Conservation (phyloP, 768 basidiomycete genomes). For the Clavaria fumosa region DNA sequence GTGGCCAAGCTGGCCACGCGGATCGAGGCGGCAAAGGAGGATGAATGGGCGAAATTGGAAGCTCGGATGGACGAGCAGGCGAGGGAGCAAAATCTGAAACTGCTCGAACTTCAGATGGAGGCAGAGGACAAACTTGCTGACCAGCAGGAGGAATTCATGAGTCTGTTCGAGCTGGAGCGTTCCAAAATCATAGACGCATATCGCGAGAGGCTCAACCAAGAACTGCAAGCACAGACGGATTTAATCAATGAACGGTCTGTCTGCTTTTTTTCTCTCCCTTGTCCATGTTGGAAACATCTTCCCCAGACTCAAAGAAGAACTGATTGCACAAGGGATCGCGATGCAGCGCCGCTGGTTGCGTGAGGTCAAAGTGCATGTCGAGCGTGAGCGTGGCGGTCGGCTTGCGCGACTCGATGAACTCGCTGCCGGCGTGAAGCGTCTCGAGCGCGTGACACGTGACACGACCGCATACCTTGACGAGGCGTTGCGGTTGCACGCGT, state of each 20-base stretch:
- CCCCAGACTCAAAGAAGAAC: conserved; percentile 77
- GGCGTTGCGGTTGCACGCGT: conserved; percentile 78
- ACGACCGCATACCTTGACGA: conserved; percentile 86
- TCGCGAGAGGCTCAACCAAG: conserved; percentile 71
- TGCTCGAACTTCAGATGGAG: conserved; percentile 74
- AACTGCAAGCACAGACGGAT: conserved; percentile 78
- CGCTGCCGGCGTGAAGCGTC: conserved; percentile 74
- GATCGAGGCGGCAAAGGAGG: conserved; percentile 65
- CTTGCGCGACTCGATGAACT: conserved; percentile 91
- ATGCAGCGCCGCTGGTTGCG: conserved; percentile 94
- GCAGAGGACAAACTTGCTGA: conserved; percentile 71
- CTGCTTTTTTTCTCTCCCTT: not conserved
- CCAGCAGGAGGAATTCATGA: conserved; percentile 77
- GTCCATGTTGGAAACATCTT: conserved; percentile 3
- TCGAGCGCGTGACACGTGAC: conserved; percentile 83
- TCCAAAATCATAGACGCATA: conserved; percentile 58
- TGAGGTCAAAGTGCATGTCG: conserved; percentile 89
- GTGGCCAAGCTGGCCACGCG: conserved; percentile 62
- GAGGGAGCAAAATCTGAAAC: conserved; percentile 63
- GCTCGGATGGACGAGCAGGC: conserved; percentile 66
- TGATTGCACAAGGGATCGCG: conserved; percentile 93
- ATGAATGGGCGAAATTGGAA: conserved; percentile 55
- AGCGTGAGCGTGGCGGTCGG: conserved; percentile 91
- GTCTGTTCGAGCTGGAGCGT: conserved; percentile 68
- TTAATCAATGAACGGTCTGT: conserved; percentile 86